Conservation (phyloP, 164 flowering plant genomes). For the Macadamia integrifolia region DNA sequence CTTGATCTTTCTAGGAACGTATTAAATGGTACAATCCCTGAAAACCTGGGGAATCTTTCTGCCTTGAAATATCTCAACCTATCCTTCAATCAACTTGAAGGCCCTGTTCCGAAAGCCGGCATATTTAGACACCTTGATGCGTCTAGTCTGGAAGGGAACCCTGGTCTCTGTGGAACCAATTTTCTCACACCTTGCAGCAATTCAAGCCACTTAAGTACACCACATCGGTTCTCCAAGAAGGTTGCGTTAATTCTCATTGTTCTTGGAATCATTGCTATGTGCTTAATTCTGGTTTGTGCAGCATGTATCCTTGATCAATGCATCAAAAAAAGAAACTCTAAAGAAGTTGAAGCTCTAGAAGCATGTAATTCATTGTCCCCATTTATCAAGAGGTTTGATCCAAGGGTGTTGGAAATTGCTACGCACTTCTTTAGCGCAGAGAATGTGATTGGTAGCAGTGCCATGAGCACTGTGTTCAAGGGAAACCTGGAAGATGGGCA, state of each 20-base stretch:
- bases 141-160: slow-evolving; percentile 59
- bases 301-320: neutral
- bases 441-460: slow-evolving; percentile 35
- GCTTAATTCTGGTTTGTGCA: neutral
- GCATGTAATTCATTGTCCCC: slow-evolving; percentile 24
- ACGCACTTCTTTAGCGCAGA: slow-evolving; percentile 32
- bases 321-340: slow-evolving; percentile 15
- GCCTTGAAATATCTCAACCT: slow-evolving; percentile 51
- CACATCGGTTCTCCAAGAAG: slow-evolving; percentile 21
- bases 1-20: slow-evolving; percentile 25
- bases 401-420: slow-evolving; percentile 33
- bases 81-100: slow-evolving; percentile 72
- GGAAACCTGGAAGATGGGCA: slow-evolving; percentile 37
- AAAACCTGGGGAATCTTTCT: slow-evolving; percentile 4
- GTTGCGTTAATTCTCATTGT: neutral
- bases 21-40: neutral
- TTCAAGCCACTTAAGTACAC: slow-evolving; percentile 42
- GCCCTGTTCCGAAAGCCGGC: slow-evolving; percentile 49
- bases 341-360: slow-evolving; percentile 30
- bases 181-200: neutral
- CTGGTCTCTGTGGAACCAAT: slow-evolving; percentile 50
- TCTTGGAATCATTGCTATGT: slow-evolving; percentile 13
- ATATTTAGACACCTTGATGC: slow-evolving; percentile 39
- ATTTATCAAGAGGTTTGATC: slow-evolving; percentile 18
- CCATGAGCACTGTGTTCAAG: slow-evolving; percentile 37